Conservation (phyloP, 306 rosid species). For the Begonia loranthoides region DNA sequence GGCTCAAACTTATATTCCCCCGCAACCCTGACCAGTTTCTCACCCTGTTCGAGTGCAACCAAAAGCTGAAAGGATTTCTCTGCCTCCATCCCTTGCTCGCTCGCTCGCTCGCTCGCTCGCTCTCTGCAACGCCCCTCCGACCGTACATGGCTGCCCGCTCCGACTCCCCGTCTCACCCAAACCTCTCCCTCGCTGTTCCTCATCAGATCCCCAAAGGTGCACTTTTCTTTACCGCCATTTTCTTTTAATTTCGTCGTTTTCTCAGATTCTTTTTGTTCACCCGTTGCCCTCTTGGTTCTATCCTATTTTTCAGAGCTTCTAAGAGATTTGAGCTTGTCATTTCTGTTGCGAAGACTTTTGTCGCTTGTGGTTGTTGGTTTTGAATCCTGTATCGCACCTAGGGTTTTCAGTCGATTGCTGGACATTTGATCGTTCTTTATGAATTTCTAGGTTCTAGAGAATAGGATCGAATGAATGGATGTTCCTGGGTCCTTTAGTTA, state of each 20-base stretch:
- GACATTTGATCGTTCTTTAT: not conserved
- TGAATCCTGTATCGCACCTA: too few relatives aligned
- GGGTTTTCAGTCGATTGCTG: not conserved
- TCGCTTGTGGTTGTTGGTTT: not conserved
- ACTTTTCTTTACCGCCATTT: not conserved
- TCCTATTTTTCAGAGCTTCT: slow-evolving; percentile 15
- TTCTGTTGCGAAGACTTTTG: not conserved
- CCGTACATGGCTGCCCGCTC: slow-evolving; percentile 72
- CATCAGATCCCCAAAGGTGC: slow-evolving; percentile 82
- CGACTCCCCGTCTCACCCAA: slow-evolving; percentile 42
- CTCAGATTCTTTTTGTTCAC: slow-evolving; percentile 4
- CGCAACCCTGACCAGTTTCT: slow-evolving; percentile 1
- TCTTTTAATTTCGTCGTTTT: not conserved
- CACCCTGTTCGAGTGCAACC: slow-evolving; percentile 22
- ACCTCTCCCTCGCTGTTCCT: slow-evolving; percentile 45
- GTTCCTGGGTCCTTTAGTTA: too few relatives aligned
- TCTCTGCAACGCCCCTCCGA: slow-evolving; percentile 28
- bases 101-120: slow-evolving; percentile 12
- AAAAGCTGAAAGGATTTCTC: slow-evolving; percentile 32
- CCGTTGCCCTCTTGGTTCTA: not conserved
- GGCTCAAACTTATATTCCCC: slow-evolving; percentile 26
- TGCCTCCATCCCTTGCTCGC: slow-evolving; percentile 15
- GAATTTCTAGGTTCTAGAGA: not conserved
- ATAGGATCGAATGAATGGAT: too few relatives aligned
- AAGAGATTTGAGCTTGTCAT: not conserved